Evolutionary conservation across 2,329 filamentous ascomycete genomes (phyloP).

Genomic region (Mollisia scopiformis): DNA sequence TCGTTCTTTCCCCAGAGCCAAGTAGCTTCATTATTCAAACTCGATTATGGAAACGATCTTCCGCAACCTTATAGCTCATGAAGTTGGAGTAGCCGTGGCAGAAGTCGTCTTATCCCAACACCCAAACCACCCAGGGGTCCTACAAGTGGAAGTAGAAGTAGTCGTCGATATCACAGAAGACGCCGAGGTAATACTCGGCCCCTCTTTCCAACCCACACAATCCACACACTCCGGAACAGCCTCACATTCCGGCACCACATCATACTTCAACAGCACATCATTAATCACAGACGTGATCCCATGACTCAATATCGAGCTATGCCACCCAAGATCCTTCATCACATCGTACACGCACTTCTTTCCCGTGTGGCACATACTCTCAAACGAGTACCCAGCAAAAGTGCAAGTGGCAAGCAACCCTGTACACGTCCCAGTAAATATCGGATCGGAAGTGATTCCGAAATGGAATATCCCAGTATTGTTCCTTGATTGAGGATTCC

Average conservation of each 20-base stretch:
- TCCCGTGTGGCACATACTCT: constrained; percentile 85
- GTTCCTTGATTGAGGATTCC: constrained; percentile 57
- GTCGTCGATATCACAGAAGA: constrained; percentile 57
- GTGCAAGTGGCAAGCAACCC: constrained; percentile 84
- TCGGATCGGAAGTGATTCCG: constrained; percentile 90
- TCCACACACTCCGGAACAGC: constrained; percentile 79
- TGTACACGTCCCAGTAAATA: constrained; percentile 91
- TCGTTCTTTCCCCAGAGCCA: not conserved
- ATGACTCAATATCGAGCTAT: constrained; percentile 85
- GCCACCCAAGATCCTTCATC: constrained; percentile 86
- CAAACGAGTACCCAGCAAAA: constrained; percentile 84
- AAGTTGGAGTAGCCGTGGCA: constrained; percentile 35
- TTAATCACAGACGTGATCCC: constrained; percentile 83
- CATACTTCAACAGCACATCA: constrained; percentile 82
- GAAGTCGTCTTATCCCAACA: constrained; percentile 44
- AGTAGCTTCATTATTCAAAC: too few species aligned
- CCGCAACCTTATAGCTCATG: constrained; percentile 19
- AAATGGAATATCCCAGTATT: constrained; percentile 84
- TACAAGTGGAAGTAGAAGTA: constrained; percentile 79
- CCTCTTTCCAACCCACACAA: constrained; percentile 91
- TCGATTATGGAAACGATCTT: too few species aligned
- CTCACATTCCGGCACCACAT: constrained; percentile 74
- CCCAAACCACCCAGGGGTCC: constrained; percentile 80
- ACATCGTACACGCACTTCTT: constrained; percentile 88
- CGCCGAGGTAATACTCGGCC: constrained; percentile 75